Evolutionary conservation across 257 asterid species (phyloP), one percentile per base, ranked within the genome.

Genomic region (Penstemon barbatus): DNA sequence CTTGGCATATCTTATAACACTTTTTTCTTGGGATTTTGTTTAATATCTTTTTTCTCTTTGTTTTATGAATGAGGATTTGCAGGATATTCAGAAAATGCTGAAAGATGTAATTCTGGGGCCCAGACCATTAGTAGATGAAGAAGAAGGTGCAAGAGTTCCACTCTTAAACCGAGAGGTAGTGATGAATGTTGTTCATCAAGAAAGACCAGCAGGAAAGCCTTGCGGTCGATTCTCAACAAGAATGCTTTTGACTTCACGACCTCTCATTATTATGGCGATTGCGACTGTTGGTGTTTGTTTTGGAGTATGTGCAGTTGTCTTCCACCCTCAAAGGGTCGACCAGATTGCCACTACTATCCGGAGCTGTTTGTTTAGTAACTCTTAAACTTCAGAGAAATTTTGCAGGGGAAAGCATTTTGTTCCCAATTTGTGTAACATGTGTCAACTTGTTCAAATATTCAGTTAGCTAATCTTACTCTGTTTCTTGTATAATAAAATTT

Each of bases 301-400:
- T 40, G 97, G 97, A 59, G 65, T 91, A 6, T 94, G 96, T 59
- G 83, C 85, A 6, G 84, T 78, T 25, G 61, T 77, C 37, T 71
- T 94, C 69, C 99, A 91, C 77, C 99, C 95, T 15, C 83, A 50
- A 38, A 77, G 76, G 79, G 84, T 82, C 6, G 69, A 78, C 65
- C 84, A 62, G 69, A 62, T 94, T 0, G 84, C 95, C 18, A 78
- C 83, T 4, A 83, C 96, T 50, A 71, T 94, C 8, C 81, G 87
- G 57, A 79, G 81, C 62, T 94, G 97, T 72, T 63, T 86, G 77
- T 79, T 85, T 11, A 88, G 77, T 49, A 72, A 70, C 46, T 75
- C 80, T 19, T 78, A 75, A 56, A 6, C 66, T 33, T 56, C 13
- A 25, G 12, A n/a, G 57, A 18, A 36, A 25, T 11, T 44, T 52